A percentile compares a stretch with the other conserved stretches of the same genome.
Conservation (phyloP, 495 filamentous ascomycete genomes). For the Penicillium herquei region DNA sequence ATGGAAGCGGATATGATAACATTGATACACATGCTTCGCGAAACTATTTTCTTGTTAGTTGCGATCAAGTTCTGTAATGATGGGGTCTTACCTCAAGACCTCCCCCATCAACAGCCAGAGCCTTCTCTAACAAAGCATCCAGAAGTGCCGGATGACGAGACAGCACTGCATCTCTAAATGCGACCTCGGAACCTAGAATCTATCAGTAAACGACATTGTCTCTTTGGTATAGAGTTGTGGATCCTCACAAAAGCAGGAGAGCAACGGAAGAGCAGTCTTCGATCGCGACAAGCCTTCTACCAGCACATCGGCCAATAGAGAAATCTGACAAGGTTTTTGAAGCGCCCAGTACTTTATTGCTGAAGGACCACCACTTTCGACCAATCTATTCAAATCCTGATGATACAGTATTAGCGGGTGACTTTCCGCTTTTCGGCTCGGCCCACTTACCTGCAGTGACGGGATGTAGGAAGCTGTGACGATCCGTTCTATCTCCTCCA, state of each 20-base stretch:
- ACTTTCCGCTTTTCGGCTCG: neutral
- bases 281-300: conserved; percentile 46
- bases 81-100: conserved; percentile 31
- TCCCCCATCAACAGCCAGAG: conserved; percentile 23
- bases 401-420: neutral
- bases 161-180: conserved; percentile 42
- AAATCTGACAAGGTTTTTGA: conserved; percentile 48
- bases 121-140: conserved; percentile 40
- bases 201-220: neutral
- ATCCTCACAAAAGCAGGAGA: conserved; percentile 40
- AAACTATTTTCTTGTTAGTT: conserved; percentile 26
- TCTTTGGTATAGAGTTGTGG: neutral
- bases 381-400: conserved; percentile 40
- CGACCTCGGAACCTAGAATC: neutral
- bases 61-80: neutral
- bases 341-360: conserved; percentile 38
- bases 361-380: conserved; percentile 12
- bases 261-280: conserved; percentile 35
- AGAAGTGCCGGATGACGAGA: conserved; percentile 40
- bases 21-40: conserved; percentile 36
- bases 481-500: conserved; percentile 40
- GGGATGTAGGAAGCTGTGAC: conserved; percentile 42
- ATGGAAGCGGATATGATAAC: conserved; percentile 42
- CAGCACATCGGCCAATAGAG: conserved; percentile 37
- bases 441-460: conserved; percentile 37